phyloP scores from a whole-genome alignment of 768 basidiomycete genomes.

The Termitomyces sp. region DNA sequence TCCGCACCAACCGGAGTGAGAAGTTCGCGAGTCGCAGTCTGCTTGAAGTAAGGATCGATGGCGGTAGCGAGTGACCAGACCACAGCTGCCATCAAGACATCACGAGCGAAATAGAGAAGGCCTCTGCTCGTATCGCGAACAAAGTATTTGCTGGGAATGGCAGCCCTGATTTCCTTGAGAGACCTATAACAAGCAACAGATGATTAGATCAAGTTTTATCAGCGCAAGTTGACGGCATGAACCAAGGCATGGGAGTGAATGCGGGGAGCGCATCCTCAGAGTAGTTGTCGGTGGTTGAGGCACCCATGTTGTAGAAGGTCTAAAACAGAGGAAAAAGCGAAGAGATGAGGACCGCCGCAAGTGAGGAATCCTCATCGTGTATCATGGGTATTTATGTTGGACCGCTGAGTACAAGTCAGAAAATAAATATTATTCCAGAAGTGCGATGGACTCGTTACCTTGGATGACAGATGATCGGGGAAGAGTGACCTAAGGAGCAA shows the following conservation, averaged over 20 bases:
- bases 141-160: slow-evolving; percentile 44
- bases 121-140: slow-evolving; percentile 36
- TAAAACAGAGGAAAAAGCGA: too few relatives aligned
- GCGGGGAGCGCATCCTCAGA: slow-evolving; percentile 36
- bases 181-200: slow-evolving; percentile 26
- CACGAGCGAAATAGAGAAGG: slow-evolving; percentile 39
- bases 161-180: slow-evolving; percentile 45
- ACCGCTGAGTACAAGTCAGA: too few relatives aligned
- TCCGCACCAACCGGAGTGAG: slow-evolving; percentile 34
- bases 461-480: too few relatives aligned
- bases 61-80: slow-evolving; percentile 38
- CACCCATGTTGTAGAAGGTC: slow-evolving; percentile 8
- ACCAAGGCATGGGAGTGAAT: slow-evolving; percentile 47
- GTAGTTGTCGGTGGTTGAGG: slow-evolving; percentile 27
- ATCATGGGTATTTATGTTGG: background rate
- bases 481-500: too few relatives aligned
- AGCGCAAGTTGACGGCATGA: slow-evolving; percentile 2
- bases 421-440: too few relatives aligned
- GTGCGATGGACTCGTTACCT: too few relatives aligned
- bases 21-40: slow-evolving; percentile 14
- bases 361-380: background rate
- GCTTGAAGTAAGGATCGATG: slow-evolving; percentile 40
- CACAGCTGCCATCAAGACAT: slow-evolving; percentile 38
- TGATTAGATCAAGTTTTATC: background rate
- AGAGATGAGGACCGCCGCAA: background rate